These are phyloP conservation scores for Dendrobium chrysotoxum DNA, from an alignment of 106 monocot species.

Conservation along the genomic window DNA sequence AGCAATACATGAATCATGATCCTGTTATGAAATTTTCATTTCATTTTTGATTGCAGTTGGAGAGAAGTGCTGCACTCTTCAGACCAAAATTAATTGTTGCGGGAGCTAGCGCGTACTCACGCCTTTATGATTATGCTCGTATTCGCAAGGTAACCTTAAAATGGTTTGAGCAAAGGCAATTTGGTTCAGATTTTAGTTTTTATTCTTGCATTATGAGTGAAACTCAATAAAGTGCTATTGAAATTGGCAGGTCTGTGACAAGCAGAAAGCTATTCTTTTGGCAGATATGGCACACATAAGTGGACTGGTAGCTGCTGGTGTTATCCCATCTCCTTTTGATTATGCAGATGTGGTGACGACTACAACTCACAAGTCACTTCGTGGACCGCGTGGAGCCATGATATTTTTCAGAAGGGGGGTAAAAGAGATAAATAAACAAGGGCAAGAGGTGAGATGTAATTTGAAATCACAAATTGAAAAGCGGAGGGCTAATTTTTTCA, in stretches of 20 bases:
- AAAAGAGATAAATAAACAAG: constrained; percentile 90
- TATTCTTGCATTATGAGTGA: background rate
- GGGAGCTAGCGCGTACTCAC: constrained; percentile 98
- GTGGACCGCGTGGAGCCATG: constrained; percentile 99
- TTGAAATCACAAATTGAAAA: background rate
- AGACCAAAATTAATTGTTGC: constrained; percentile 97
- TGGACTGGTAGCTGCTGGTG: constrained; percentile 95
- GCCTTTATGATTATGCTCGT: constrained; percentile 88
- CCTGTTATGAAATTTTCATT: background rate
- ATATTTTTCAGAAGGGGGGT: constrained; percentile 94
- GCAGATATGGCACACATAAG: constrained; percentile 99
- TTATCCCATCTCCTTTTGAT: constrained; percentile 95
- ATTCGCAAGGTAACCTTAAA: constrained; percentile 63
- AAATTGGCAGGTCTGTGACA: constrained; percentile 74
- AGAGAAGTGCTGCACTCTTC: constrained; percentile 87
- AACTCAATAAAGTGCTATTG: background rate
- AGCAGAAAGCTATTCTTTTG: constrained; percentile 91
- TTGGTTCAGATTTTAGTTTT: background rate
- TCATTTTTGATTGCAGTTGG: constrained; percentile 43
- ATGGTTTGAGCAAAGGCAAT: background rate
- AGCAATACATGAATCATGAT: background rate
- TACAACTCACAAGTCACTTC: constrained; percentile 97
- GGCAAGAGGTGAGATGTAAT: constrained; percentile 50
- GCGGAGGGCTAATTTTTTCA: background rate
- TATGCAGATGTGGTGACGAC: constrained; percentile 97